Evolutionary conservation across 495 filamentous ascomycete species (phyloP).

Genomic region (Neurospora sp.): DNA sequence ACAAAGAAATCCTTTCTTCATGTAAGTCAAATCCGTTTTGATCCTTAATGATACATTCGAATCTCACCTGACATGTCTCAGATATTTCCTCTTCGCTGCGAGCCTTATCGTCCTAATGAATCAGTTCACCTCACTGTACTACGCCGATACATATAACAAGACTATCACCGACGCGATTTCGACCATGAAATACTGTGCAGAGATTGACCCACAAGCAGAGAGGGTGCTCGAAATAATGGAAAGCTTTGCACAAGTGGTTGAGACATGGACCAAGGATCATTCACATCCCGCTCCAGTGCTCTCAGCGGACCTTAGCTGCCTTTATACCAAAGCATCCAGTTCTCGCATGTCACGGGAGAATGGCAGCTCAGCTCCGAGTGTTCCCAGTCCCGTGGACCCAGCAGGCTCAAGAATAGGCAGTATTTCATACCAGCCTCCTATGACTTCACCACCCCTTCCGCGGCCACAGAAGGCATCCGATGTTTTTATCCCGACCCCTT

Average conservation of each 20-base stretch:
- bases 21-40: conserved; percentile 28
- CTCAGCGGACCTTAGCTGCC: conserved; percentile 26
- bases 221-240: conserved; percentile 55
- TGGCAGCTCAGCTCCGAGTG: neutral
- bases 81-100: conserved; percentile 63
- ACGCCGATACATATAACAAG: conserved; percentile 41
- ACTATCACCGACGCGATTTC: conserved; percentile 48
- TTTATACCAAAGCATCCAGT: conserved; percentile 11
- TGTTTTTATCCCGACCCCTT: conserved; percentile 6
- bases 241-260: conserved; percentile 47
- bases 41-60: neutral
- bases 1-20: conserved; percentile 55
- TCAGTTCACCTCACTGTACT: conserved; percentile 56
- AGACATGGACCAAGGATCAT: conserved; percentile 29
- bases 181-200: conserved; percentile 51
- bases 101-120: conserved; percentile 59
- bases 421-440: conserved; percentile 7
- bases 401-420: neutral
- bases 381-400: neutral
- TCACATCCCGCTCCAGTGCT: conserved; percentile 28
- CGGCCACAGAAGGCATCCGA: conserved; percentile 9
- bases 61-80: conserved; percentile 7
- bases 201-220: conserved; percentile 53
- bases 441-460: conserved; percentile 10
- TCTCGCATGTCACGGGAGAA: conserved; percentile 4